Evolutionary conservation across 2,329 filamentous ascomycete genomes (phyloP).

Genomic region (Intubia oerlemansii): DNA sequence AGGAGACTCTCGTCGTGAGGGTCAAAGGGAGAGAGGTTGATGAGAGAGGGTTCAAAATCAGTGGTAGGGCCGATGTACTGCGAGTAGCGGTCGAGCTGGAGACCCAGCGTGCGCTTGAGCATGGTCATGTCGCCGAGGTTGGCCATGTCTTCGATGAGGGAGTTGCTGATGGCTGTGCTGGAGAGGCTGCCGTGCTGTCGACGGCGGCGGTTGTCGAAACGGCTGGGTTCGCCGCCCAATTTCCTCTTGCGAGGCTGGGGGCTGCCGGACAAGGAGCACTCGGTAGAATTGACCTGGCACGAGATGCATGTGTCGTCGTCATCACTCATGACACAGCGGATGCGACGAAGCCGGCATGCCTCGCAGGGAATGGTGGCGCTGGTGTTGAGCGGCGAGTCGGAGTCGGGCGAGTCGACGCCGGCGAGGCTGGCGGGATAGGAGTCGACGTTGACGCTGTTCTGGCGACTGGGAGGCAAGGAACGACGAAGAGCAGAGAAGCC

Average conservation of each 20-base stretch:
- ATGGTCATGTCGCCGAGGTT: constrained; percentile 45
- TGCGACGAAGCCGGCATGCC: constrained; percentile 51
- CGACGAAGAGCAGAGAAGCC: constrained; percentile 6
- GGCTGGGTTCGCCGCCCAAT: constrained; percentile 40
- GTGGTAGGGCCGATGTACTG: constrained; percentile 70
- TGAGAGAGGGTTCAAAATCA: constrained; percentile 65
- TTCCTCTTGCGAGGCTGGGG: constrained; percentile 66
- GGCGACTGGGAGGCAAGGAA: constrained; percentile 20
- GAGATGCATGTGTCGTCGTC: constrained; percentile 57
- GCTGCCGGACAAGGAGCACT: constrained; percentile 60
- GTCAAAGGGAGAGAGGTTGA: constrained; percentile 62
- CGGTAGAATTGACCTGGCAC: constrained; percentile 57
- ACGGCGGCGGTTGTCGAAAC: constrained; percentile 29
- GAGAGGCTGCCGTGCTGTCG: constrained; percentile 36
- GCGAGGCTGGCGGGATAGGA: constrained; percentile 27
- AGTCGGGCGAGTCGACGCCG: constrained; percentile 30
- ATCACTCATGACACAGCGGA: constrained; percentile 53
- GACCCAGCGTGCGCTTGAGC: constrained; percentile 48
- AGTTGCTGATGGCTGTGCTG: constrained; percentile 38
- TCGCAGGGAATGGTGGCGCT: constrained; percentile 39
- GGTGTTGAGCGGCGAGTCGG: constrained; percentile 20
- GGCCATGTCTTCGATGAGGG: constrained; percentile 47
- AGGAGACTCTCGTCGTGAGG: constrained; percentile 62
- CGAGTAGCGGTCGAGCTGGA: constrained; percentile 60
- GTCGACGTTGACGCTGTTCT: constrained; percentile 27